Evolutionary conservation across 108 stramenopile genomes (phyloP).

Genomic region (Seminavis robusta): DNA sequence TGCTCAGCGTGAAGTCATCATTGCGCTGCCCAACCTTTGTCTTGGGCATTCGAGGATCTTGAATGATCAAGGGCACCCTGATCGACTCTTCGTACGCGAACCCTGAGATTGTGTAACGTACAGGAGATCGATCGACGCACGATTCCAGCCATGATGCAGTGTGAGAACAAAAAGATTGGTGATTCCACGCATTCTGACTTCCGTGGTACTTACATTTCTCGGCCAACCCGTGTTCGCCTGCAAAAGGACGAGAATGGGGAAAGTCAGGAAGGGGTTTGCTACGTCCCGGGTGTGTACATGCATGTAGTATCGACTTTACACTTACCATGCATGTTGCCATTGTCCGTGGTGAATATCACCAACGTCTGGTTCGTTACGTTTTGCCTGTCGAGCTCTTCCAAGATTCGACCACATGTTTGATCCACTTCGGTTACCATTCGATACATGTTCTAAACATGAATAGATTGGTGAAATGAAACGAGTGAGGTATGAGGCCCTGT

Average conservation of each 20-base stretch:
- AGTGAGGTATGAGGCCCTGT: no score
- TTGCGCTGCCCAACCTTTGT: slow-evolving; percentile 43
- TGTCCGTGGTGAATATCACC: slow-evolving; percentile 84
- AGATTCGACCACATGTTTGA: slow-evolving; percentile 48
- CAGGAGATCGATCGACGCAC: not conserved
- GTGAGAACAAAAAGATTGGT: not conserved
- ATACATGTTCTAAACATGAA: slow-evolving; percentile 64
- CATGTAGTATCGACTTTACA: slow-evolving; percentile 34
- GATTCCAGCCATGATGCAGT: not conserved
- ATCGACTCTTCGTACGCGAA: slow-evolving; percentile 79
- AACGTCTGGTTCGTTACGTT: slow-evolving; percentile 57
- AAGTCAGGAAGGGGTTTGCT: no score
- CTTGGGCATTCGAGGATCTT: slow-evolving; percentile 76
- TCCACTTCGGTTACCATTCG: slow-evolving; percentile 82
- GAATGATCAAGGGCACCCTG: slow-evolving; percentile 74
- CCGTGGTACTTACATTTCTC: no score
- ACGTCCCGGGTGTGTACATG: slow-evolving; percentile 16
- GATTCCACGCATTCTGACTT: not conserved
- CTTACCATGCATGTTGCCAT: slow-evolving; percentile 73
- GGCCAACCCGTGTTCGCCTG: slow-evolving; percentile 28
- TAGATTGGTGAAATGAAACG: no score
- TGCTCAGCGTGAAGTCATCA: slow-evolving; percentile 69
- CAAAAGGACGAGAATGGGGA: not conserved
- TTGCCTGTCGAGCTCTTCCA: slow-evolving; percentile 52
- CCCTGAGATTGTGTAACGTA: no score